phyloP scores from a whole-genome alignment of 1,284 basidiomycete species.

The Schizophyllum amplum region DNA sequence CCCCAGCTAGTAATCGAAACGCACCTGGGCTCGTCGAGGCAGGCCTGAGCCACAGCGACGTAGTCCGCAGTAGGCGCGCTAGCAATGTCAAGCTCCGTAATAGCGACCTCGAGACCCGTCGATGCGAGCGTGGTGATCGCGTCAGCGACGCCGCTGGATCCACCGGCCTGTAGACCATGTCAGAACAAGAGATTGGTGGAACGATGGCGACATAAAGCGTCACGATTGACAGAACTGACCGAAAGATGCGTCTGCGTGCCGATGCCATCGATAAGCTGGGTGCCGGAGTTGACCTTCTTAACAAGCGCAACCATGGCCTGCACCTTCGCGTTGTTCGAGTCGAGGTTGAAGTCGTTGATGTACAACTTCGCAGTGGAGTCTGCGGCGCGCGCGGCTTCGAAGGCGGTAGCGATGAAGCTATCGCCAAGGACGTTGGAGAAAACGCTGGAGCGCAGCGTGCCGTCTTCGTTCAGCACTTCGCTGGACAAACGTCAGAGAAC shows the following conservation, averaged over 20 bases:
- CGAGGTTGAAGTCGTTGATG: conserved; percentile 35
- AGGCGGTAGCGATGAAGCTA: conserved; percentile 14
- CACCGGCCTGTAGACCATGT: conserved; percentile 21
- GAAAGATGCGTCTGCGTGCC: conserved; percentile 45
- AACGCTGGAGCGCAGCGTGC: conserved; percentile 30
- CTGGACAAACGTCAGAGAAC: conserved; percentile 14
- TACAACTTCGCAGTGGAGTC: conserved; percentile 24
- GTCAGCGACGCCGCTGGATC: conserved; percentile 28
- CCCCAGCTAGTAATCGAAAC: conserved; percentile 42
- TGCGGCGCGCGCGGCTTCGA: conserved; percentile 15
- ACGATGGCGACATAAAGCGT: too few species aligned
- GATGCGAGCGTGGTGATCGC: conserved; percentile 38
- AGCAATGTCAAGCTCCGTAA: conserved; percentile 48
- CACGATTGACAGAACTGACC: conserved; percentile 34
- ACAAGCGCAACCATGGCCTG: conserved; percentile 38
- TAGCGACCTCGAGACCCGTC: conserved; percentile 45
- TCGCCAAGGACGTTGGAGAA: conserved; percentile 20
- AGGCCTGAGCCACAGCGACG: conserved; percentile 38
- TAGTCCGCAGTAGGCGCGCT: conserved; percentile 42
- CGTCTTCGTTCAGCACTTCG: conserved; percentile 37
- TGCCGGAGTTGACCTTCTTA: conserved; percentile 27
- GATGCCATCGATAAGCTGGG: conserved; percentile 37
- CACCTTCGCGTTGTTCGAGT: conserved; percentile 31
- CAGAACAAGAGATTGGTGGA: neutral
- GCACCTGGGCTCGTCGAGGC: conserved; percentile 33